phyloP scores from a whole-genome alignment of 176 grass and related monocot genomes.

The Aegilops umbellulata region DNA sequence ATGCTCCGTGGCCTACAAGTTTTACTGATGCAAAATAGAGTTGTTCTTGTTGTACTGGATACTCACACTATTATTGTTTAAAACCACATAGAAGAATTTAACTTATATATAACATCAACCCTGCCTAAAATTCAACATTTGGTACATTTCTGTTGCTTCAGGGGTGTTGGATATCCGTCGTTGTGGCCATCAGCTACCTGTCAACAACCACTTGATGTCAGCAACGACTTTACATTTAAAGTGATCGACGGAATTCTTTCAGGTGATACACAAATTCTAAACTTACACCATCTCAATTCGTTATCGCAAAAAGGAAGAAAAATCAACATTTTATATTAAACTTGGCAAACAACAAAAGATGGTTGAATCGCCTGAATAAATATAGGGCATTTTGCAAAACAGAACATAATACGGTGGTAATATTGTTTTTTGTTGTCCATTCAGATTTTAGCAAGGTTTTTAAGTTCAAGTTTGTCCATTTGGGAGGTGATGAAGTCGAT shows the following conservation, averaged over 20 bases:
- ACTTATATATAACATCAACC: neutral
- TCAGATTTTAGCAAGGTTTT: slow-evolving; percentile 98
- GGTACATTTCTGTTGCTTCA: slow-evolving; percentile 21
- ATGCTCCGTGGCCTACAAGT: neutral
- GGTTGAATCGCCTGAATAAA: neutral
- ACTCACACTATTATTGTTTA: neutral
- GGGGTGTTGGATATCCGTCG: slow-evolving; percentile 83
- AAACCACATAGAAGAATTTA: neutral
- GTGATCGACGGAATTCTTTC: slow-evolving; percentile 92
- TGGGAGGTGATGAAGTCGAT: slow-evolving; percentile 94
- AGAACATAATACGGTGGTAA: neutral
- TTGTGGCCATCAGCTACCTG: slow-evolving; percentile 79
- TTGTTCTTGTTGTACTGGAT: neutral
- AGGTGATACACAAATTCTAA: slow-evolving; percentile 41
- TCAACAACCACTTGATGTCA: slow-evolving; percentile 91
- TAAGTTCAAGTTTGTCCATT: slow-evolving; percentile 97
- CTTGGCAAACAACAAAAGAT: neutral
- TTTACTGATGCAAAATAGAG: neutral
- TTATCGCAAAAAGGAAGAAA: neutral
- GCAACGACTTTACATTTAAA: slow-evolving; percentile 74
- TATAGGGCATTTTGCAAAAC: neutral
- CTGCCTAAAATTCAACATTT: neutral
- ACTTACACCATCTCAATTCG: neutral
- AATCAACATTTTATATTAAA: neutral
- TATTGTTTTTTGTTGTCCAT: slow-evolving; percentile 26